These are phyloP conservation scores for Musa balbisiana DNA, from an alignment of 202 grass and related monocot species.

Conservation along the genomic window DNA sequence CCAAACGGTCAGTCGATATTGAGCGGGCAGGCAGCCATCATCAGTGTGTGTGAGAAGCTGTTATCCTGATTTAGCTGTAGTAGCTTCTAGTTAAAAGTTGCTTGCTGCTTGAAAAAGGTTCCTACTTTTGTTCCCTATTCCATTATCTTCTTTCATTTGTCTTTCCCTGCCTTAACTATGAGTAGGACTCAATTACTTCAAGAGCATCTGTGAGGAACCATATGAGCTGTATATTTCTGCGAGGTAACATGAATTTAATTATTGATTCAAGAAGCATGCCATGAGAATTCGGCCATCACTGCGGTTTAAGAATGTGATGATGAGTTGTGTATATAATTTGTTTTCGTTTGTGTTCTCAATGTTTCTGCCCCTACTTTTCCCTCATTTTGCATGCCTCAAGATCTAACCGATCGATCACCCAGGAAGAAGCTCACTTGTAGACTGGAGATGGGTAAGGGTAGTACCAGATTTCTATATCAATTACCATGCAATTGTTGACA, in stretches of 20 bases:
- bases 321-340: too few species aligned
- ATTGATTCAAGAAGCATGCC: constrained; percentile 34
- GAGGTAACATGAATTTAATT: constrained; percentile 49
- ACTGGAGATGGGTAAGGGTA: too few species aligned
- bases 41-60: constrained; percentile 50
- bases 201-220: constrained; percentile 46
- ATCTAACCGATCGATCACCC: too few species aligned
- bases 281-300: too few species aligned
- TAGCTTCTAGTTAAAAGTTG: not conserved
- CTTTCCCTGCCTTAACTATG: constrained; percentile 9
- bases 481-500: too few species aligned
- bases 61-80: constrained; percentile 6
- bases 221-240: constrained; percentile 92
- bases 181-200: not conserved
- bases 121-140: not conserved
- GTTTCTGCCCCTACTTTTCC: too few species aligned
- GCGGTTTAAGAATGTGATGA: too few species aligned
- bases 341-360: too few species aligned
- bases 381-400: too few species aligned
- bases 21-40: constrained; percentile 34
- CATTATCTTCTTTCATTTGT: constrained; percentile 12
- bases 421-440: too few species aligned
- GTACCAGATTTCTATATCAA: too few species aligned
- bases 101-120: too few species aligned
- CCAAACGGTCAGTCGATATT: constrained; percentile 57